A percentile compares a stretch with the other conserved stretches of the same genome.
These are phyloP conservation scores for Adansonia madagascariensis DNA, from an alignment of 441 rosid species.

Conservation along the genomic window DNA sequence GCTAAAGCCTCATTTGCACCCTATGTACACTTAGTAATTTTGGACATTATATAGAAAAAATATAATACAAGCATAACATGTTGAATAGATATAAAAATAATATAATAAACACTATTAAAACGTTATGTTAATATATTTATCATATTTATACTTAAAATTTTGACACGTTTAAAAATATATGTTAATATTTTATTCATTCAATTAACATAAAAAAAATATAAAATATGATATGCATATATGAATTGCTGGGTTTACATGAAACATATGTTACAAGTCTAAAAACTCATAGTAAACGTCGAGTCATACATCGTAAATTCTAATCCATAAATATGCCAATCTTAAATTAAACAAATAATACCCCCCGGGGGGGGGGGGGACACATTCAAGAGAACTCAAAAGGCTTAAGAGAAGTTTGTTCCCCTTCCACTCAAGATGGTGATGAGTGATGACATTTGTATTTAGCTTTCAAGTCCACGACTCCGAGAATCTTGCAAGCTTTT, in stretches of 20 bases:
- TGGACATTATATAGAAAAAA: too few relatives aligned
- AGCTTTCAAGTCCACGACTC: not conserved
- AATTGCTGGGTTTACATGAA: not conserved
- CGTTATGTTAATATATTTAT: too few relatives aligned
- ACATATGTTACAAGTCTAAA: not conserved
- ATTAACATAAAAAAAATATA: too few relatives aligned
- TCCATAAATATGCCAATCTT: not conserved
- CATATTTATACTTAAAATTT: too few relatives aligned
- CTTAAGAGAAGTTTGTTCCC: not conserved
- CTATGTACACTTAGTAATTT: too few relatives aligned
- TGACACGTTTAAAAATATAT: too few relatives aligned
- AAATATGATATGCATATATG: too few relatives aligned
- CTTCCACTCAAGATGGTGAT: conserved; percentile 18
- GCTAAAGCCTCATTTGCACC: not conserved
- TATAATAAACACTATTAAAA: too few relatives aligned
- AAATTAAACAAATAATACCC: conserved; percentile 1
- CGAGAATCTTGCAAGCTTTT: conserved; percentile 22
- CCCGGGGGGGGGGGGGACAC: not conserved
- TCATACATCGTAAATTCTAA: not conserved
- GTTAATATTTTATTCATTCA: too few relatives aligned
- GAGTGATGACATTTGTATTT: not conserved
- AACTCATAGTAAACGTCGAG: not conserved
- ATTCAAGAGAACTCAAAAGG: not conserved
- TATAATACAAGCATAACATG: too few relatives aligned
- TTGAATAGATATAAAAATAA: too few relatives aligned